Conservation (phyloP, 2,329 filamentous ascomycete species). For the Magnaporthiopsis rhizophila region DNA sequence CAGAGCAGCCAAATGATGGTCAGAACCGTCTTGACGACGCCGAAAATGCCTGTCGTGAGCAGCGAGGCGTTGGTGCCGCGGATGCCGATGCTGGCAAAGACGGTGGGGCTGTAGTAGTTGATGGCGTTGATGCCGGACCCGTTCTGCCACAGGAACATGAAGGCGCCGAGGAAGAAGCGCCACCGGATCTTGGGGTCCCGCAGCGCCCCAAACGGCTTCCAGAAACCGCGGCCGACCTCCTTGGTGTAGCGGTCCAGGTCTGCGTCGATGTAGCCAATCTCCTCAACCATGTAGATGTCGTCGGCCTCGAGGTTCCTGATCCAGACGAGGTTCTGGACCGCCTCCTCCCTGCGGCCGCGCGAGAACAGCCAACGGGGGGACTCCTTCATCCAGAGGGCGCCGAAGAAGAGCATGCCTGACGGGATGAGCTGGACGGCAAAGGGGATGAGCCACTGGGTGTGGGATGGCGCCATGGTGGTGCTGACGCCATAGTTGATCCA, state of each 20-base stretch:
- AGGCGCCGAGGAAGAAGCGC: constrained; percentile 64
- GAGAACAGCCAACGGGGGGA: constrained; percentile 64
- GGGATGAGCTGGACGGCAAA: constrained; percentile 62
- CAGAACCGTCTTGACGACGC: constrained; percentile 63
- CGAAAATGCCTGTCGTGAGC: constrained; percentile 66
- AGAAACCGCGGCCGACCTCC: constrained; percentile 64
- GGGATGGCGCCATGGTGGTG: constrained; percentile 35
- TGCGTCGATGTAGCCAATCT: constrained; percentile 61
- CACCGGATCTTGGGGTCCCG: constrained; percentile 53
- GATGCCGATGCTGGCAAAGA: constrained; percentile 50
- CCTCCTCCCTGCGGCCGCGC: constrained; percentile 51
- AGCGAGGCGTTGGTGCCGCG: constrained; percentile 35
- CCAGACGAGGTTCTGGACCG: constrained; percentile 52
- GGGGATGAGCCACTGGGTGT: constrained; percentile 55
- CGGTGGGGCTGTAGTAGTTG: constrained; percentile 66
- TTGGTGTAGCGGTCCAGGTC: constrained; percentile 57
- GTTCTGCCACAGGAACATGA: constrained; percentile 76
- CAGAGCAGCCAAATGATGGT: constrained; percentile 63
- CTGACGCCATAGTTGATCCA: constrained; percentile 60
- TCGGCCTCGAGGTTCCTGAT: constrained; percentile 49
- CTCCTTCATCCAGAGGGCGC: constrained; percentile 53
- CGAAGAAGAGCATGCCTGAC: constrained; percentile 51
- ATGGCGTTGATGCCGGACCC: constrained; percentile 69
- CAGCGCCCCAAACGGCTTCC: constrained; percentile 58
- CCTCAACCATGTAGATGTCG: constrained; percentile 63